Evolutionary conservation across 208 protist genomes (phyloP).

Genomic region (Acanthamoeba healyi): DNA sequence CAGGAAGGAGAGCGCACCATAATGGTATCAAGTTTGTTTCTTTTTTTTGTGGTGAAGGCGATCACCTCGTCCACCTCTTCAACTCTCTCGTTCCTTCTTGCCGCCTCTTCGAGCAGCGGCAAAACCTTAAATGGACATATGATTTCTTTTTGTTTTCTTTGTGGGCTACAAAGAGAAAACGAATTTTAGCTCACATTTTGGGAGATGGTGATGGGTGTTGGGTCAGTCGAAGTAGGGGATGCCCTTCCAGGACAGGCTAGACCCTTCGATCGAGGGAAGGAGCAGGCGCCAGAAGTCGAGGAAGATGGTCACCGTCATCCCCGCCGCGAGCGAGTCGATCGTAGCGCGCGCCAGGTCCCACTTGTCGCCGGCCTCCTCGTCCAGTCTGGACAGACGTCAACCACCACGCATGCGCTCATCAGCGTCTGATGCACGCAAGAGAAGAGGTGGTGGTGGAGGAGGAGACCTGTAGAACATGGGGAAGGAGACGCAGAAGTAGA

Average conservation of each 20-base stretch:
- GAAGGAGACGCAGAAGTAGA: slow-evolving; percentile 90
- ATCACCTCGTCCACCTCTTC: no score
- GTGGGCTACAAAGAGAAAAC: background rate
- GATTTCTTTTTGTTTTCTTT: background rate
- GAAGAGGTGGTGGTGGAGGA: background rate
- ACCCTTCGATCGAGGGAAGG: slow-evolving; percentile 76
- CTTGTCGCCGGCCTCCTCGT: slow-evolving; percentile 84
- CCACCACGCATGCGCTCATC: no score
- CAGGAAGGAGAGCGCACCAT: no score
- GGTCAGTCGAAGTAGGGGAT: slow-evolving; percentile 51
- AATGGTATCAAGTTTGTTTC: no score
- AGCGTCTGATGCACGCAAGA: no score
- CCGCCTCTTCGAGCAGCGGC: no score
- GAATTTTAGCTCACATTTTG: no score
- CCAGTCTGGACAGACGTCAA: slow-evolving; percentile 76
- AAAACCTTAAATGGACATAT: no score
- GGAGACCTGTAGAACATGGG: slow-evolving; percentile 86
- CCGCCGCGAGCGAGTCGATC: slow-evolving; percentile 80
- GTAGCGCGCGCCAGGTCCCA: slow-evolving; percentile 74
- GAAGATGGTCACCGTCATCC: slow-evolving; percentile 86
- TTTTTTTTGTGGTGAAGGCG: no score
- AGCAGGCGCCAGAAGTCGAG: slow-evolving; percentile 87
- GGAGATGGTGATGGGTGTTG: no score
- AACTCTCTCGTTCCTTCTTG: no score
- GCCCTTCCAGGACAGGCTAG: slow-evolving; percentile 36